Evolutionary conservation across 1,284 basidiomycete species (phyloP), one percentile per base, ranked within the genome.

Genomic region (Ustilago xerochloae): DNA sequence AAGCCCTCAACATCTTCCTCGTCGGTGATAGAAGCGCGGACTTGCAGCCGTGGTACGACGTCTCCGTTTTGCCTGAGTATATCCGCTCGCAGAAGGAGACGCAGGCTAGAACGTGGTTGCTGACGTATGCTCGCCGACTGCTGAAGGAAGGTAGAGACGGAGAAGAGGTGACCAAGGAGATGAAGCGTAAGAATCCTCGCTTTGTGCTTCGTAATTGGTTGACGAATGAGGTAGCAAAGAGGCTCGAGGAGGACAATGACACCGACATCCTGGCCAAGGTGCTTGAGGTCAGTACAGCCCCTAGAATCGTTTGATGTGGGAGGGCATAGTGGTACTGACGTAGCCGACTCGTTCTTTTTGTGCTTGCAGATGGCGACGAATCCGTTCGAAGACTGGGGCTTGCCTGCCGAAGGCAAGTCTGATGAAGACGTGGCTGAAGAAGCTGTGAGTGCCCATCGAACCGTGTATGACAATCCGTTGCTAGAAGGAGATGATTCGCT

Each of bases 371-470:
- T 80, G 75, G 76, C 80, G 29, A 51, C 69, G 12, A 32, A 60
- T 5, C 82, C 82, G 1, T 84, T 80, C 35, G 60, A 80, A 12
- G 74, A 69, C 26, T 80, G 72, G 74, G 74, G 75, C 4, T 12
- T 70, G 36, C 53, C 63, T 1, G 32, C 28, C 9, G 60, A 74
- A 20, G 78, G 69, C 6, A 72, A 84, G 84, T 26, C 85, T 86
- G 63, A 84, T n/a, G 67, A 75, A 33, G 87, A 86, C 85, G 77
- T 89, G 88, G 84, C 88, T 88, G 28, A 87, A 86, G 68, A 89
- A 89, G 88, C 89, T 89, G 88, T 89, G 66, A 71, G 87, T 82
- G 8, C 30, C 36, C 9, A 6, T 7, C 6, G 16, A n/a, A 3
- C 28, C 15, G 15, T 10, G 15, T 47, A 18, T 26, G n/a, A n/a